Percentiles rank a stretch among this genome's conserved stretches.
These are phyloP conservation scores for Saccharomyces hybrid DNA, from an alignment of 1,139 yeast species.

Conservation along the genomic window DNA sequence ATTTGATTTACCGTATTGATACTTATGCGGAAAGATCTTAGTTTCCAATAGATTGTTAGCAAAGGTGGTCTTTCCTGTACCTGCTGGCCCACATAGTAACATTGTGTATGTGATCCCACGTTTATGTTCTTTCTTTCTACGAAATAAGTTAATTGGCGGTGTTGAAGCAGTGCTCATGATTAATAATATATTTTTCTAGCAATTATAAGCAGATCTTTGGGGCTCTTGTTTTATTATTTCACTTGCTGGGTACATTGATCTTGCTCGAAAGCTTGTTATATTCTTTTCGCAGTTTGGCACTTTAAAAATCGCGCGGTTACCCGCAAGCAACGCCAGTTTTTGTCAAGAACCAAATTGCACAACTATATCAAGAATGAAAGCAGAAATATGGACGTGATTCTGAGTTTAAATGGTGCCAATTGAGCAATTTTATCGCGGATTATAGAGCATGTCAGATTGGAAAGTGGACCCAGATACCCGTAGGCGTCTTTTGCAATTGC, in stretches of 20 bases:
- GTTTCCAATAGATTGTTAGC: slow-evolving; percentile 66
- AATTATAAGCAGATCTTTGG: neutral
- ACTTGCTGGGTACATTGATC: neutral
- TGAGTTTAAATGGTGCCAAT: neutral
- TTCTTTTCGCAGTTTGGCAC: slow-evolving; percentile 1
- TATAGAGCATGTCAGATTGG: slow-evolving; percentile 43
- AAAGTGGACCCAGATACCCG: slow-evolving; percentile 87
- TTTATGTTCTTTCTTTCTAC: slow-evolving; percentile 60
- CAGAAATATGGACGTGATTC: neutral
- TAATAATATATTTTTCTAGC: neutral
- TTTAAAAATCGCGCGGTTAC: slow-evolving; percentile 1
- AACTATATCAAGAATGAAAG: neutral
- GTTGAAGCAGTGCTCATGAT: slow-evolving; percentile 4
- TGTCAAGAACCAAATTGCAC: neutral
- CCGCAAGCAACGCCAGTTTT: slow-evolving; percentile 2
- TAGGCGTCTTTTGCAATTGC: slow-evolving; percentile 69
- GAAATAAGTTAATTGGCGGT: slow-evolving; percentile 23
- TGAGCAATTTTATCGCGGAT: neutral
- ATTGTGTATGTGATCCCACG: slow-evolving; percentile 78
- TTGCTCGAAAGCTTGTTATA: neutral
- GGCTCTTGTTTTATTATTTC: neutral
- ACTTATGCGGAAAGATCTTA: slow-evolving; percentile 52
- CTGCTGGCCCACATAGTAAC: slow-evolving; percentile 69
- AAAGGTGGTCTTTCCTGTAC: slow-evolving; percentile 79
- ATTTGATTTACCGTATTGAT: slow-evolving; percentile 23